Evolutionary conservation across 1,284 basidiomycete species (phyloP), one percentile per base, ranked within the genome.

Genomic region (Leccinum subfulvum): DNA sequence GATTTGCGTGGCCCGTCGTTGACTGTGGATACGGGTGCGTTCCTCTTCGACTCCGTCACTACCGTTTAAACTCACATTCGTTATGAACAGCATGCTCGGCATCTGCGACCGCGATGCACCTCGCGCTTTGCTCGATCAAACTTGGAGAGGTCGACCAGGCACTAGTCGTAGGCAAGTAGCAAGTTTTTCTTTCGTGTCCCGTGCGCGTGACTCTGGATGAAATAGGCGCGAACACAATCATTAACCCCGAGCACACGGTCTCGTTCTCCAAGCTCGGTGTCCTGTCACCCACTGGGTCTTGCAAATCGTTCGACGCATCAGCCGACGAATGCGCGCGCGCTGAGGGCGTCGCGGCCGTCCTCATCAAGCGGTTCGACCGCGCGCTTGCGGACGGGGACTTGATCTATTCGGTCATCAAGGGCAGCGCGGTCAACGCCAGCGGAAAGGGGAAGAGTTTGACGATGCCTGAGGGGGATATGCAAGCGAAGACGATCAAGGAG

Each of bases 71-170:
- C 37, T 37, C 0, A 14, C 14, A 0, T 37, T 37, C 3, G 6
- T 14, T 37, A 37, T 37, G 37, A 37, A 37, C 37, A 37, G 37
- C 37, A 8, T 37, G 37, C 7, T 55, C 58, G 5, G 47, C 53
- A 4, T 59, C n/a, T 11, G 69, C 81, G 7, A 79, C 76, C 6
- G 81, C 80, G 5, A 74, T 79, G 49, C 81, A 84, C 65, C 75
- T 84, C n/a, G 82, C 82, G 1, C 74, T 82, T 3, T 77, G 78
- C 41, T 78, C 80, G 0, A 69, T 84, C 3, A 71, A 69, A 28
- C 69, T 70, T 39, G 82, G 81, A 4, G 82, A 84, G 53, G 78
- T 82, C 54, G 78, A 81, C 33, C 76, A 80, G n/a, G 83, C 82
- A 2, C 71, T 84, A 4, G 78, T 84, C 26, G 67, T 76, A 1